Evolutionary conservation across 345 rosid genomes (phyloP).

Genomic region (Viola odorata): DNA sequence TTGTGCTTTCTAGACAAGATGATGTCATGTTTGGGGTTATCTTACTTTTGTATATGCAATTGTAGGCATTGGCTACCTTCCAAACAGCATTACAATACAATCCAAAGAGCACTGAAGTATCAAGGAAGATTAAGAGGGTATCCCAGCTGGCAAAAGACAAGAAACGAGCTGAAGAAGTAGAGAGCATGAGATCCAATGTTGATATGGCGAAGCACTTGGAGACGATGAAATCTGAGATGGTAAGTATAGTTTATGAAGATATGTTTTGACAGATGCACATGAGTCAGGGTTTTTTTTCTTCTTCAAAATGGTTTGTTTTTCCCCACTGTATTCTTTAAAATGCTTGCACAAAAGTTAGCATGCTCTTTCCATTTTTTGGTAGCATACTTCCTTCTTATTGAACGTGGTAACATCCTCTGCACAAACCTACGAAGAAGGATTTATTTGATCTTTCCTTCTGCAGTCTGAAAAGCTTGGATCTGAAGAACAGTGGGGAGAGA

Average conservation of each 20-base stretch:
- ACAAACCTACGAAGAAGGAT: not conserved
- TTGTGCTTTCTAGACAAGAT: constrained; percentile 2
- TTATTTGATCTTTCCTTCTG: constrained; percentile 20
- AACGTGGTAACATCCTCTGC: not conserved
- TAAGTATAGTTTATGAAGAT: constrained; percentile 21
- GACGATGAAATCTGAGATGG: constrained; percentile 62
- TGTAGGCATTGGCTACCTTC: constrained; percentile 74
- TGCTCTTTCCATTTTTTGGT: not conserved
- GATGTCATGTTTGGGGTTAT: not conserved
- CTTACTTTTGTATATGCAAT: constrained; percentile 4
- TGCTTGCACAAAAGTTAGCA: not conserved
- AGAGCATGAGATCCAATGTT: constrained; percentile 69
- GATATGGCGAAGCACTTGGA: constrained; percentile 70
- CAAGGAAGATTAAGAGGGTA: constrained; percentile 74
- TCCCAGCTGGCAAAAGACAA: constrained; percentile 68
- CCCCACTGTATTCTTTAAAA: not conserved
- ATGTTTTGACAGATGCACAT: not conserved
- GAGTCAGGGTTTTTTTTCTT: not conserved
- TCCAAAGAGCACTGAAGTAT: constrained; percentile 81
- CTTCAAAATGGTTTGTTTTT: not conserved
- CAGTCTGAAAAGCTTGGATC: constrained; percentile 62
- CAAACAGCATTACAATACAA: constrained; percentile 66
- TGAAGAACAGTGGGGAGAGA: constrained; percentile 54
- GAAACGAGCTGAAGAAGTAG: constrained; percentile 77
- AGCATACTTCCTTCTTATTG: no score